These are phyloP conservation scores for Wickerhamiella lipophila DNA, from an alignment of 805 yeast genomes.

Conservation along the genomic window DNA sequence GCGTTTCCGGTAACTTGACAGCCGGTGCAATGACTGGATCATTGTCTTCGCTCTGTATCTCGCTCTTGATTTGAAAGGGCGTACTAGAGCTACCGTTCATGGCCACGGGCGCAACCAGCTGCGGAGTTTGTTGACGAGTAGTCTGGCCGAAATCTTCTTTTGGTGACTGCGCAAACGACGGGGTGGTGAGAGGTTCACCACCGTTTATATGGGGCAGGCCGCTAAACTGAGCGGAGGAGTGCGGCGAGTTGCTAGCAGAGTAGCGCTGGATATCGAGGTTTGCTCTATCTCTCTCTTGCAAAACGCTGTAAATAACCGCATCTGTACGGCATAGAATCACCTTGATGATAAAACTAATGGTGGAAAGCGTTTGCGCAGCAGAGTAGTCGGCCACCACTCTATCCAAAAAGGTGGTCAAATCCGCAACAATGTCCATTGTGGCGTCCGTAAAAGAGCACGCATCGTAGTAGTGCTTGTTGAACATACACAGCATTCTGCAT, in stretches of 20 bases:
- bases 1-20: neutral
- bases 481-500: constrained; percentile 24
- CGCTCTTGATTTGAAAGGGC: neutral
- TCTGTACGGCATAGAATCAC: constrained; percentile 27
- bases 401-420: constrained; percentile 18
- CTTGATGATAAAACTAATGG: constrained; percentile 25
- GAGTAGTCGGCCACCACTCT: constrained; percentile 21
- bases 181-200: too few species aligned
- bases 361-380: constrained; percentile 23
- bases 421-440: constrained; percentile 18
- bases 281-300: constrained; percentile 6
- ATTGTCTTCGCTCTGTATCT: neutral
- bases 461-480: constrained; percentile 22
- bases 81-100: neutral
- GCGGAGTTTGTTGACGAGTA: neutral
- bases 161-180: neutral
- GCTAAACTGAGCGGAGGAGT: neutral
- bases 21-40: constrained; percentile 6
- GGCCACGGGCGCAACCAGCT: neutral
- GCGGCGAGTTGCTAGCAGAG: neutral
- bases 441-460: constrained; percentile 20
- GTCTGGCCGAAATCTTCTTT: neutral
- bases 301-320: constrained; percentile 18
- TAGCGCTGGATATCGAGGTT: constrained; percentile 11
- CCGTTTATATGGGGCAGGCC: neutral